Evolutionary conservation across 225 moss, liverwort and hornwort genomes (phyloP).

Genomic region (Physcomitrium patens): DNA sequence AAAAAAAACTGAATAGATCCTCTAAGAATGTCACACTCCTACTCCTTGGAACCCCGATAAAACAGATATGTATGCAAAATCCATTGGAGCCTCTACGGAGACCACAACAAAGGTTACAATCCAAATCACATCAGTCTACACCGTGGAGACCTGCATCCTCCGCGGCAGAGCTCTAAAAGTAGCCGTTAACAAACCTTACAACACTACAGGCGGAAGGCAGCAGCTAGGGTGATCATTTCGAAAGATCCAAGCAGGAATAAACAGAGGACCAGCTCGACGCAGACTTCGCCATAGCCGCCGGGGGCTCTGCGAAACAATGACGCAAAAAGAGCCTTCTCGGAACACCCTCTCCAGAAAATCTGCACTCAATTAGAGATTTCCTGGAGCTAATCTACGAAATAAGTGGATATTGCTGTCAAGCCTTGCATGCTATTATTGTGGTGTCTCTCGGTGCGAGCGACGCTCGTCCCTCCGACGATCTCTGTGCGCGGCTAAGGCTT

Average conservation of each 20-base stretch:
- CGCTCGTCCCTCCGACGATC: slow-evolving; percentile 24
- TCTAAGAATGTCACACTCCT: neutral
- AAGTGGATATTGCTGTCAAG: neutral
- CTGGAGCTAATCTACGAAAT: accelerated
- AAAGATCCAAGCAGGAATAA: slow-evolving; percentile 2
- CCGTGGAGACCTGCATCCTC: slow-evolving; percentile 7
- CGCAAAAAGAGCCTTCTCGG: slow-evolving; percentile 24
- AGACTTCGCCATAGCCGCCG: slow-evolving; percentile 56
- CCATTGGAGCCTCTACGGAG: slow-evolving; percentile 2
- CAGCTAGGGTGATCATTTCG: neutral
- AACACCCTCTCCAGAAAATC: slow-evolving; percentile 19
- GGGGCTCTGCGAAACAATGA: slow-evolving; percentile 32
- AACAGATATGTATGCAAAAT: neutral
- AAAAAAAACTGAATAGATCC: neutral
- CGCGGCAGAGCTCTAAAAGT: neutral
- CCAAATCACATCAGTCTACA: slow-evolving; percentile 4
- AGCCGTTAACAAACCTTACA: neutral
- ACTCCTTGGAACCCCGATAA: neutral
- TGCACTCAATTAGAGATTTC: accelerated
- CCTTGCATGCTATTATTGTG: slow-evolving; percentile 24
- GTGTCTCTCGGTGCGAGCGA: slow-evolving; percentile 12
- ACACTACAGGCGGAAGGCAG: neutral
- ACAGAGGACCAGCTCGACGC: slow-evolving; percentile 6
- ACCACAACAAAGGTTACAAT: neutral
- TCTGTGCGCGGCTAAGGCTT: neutral